Conservation (phyloP, 225 moss, liverwort and hornwort genomes). For the Sphagnum contortum region DNA sequence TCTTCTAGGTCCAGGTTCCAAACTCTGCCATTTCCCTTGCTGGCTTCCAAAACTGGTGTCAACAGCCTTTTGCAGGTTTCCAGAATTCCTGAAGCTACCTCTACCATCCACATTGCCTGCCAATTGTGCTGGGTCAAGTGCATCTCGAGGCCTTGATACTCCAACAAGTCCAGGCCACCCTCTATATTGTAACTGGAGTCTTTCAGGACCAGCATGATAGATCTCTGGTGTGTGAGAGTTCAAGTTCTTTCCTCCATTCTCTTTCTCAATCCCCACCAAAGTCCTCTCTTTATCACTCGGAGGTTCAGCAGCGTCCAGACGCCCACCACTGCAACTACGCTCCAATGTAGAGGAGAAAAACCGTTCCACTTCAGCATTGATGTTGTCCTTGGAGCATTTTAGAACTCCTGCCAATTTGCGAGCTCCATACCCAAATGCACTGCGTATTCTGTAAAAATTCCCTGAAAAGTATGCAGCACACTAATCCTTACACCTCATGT, state of each 20-base stretch:
- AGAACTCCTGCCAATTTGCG: slow-evolving; percentile 48
- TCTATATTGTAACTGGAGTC: no score
- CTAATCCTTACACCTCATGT: neutral
- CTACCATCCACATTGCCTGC: no score
- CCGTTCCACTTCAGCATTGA: slow-evolving; percentile 40
- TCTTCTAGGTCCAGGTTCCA: no score
- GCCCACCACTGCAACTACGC: slow-evolving; percentile 30
- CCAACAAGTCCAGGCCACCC: no score
- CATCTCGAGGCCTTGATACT: no score
- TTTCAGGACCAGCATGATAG: neutral
- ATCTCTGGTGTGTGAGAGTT: slow-evolving; percentile 2
- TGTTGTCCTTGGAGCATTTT: slow-evolving; percentile 27
- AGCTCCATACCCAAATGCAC: slow-evolving; percentile 58
- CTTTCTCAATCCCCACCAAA: slow-evolving; percentile 22
- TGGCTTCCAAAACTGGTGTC: no score
- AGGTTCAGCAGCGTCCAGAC: slow-evolving; percentile 35
- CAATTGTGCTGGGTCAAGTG: no score
- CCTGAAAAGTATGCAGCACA: slow-evolving; percentile 28
- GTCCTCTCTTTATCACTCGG: slow-evolving; percentile 11
- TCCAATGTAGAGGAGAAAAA: slow-evolving; percentile 32
- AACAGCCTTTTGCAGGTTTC: no score
- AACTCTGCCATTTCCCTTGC: no score
- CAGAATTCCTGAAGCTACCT: no score
- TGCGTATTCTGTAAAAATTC: slow-evolving; percentile 61
- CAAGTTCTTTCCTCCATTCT: slow-evolving; percentile 2